phyloP scores from a whole-genome alignment of 352 stramenopile genomes.

The Phytophthora megakarya region DNA sequence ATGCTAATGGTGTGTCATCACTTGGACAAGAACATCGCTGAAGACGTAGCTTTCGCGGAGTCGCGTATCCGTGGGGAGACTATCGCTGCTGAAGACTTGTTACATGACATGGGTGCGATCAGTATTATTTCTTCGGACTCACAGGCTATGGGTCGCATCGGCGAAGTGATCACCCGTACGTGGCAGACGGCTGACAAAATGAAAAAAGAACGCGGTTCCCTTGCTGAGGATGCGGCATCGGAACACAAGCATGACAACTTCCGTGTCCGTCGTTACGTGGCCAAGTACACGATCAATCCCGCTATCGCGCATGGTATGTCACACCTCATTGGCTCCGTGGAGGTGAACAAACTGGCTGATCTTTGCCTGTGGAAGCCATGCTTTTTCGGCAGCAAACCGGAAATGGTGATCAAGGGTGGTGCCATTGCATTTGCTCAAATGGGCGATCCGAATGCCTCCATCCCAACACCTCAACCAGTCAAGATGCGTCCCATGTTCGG shows the following conservation, averaged over 20 bases:
- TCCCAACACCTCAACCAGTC: constrained; percentile 96
- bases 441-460: constrained; percentile 96
- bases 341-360: constrained; percentile 94
- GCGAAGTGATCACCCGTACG: constrained; percentile 96
- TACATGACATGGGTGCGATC: constrained; percentile 98
- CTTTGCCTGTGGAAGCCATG: constrained; percentile 95
- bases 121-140: constrained; percentile 96
- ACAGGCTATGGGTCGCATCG: constrained; percentile 97
- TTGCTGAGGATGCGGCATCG: constrained; percentile 83
- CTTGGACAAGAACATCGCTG: constrained; percentile 94
- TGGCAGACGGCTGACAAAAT: constrained; percentile 99
- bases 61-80: constrained; percentile 96
- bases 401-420: constrained; percentile 97
- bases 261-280: constrained; percentile 94
- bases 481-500: constrained; percentile 96
- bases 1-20: constrained; percentile 99
- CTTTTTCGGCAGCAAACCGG: constrained; percentile 96
- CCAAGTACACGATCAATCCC: constrained; percentile 99
- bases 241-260: constrained; percentile 91
- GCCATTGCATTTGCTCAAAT: constrained; percentile 95
- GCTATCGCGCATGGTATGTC: constrained; percentile 96
- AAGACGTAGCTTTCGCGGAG: constrained; percentile 98
- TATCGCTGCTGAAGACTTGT: constrained; percentile 96
- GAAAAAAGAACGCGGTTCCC: constrained; percentile 91
- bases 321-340: constrained; percentile 94